phyloP scores from a whole-genome alignment of 1,139 yeast genomes.

The Hanseniaspora sp. region DNA sequence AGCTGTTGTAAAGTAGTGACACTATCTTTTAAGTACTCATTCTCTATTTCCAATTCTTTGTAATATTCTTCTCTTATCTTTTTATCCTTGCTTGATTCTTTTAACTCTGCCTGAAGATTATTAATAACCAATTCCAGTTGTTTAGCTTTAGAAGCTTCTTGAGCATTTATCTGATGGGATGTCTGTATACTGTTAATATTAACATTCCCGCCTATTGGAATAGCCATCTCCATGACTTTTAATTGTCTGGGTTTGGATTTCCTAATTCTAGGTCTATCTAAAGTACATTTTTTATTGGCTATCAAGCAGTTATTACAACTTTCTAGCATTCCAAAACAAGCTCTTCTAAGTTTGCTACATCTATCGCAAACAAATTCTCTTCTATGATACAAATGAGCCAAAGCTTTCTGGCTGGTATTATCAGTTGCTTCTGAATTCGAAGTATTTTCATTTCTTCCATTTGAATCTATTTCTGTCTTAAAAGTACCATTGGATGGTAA shows the following conservation, averaged over 20 bases:
- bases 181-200: not conserved
- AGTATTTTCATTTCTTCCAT: not conserved
- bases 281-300: constrained; percentile 17
- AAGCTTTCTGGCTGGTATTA: not conserved
- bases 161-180: not conserved
- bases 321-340: constrained; percentile 18
- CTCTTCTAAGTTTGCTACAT: constrained; percentile 18
- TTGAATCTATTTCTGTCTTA: not conserved
- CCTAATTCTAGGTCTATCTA: constrained; percentile 16
- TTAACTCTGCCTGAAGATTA: not conserved
- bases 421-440: not conserved
- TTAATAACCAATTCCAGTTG: not conserved
- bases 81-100: constrained; percentile 1
- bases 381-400: constrained; percentile 15
- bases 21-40: constrained; percentile 11
- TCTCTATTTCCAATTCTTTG: constrained; percentile 12
- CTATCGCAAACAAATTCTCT: constrained; percentile 18
- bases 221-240: constrained; percentile 13
- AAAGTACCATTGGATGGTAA: not conserved
- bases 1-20: constrained; percentile 4
- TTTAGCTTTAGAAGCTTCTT: not conserved
- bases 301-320: constrained; percentile 18
- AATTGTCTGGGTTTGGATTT: constrained; percentile 18
- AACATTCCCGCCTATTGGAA: not conserved
- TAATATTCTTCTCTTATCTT: constrained; percentile 10